A percentile compares a stretch with the other conserved stretches of the same genome.
phyloP scores from a whole-genome alignment of 78 protist genomes.

The Creolimax fragrantissima region DNA sequence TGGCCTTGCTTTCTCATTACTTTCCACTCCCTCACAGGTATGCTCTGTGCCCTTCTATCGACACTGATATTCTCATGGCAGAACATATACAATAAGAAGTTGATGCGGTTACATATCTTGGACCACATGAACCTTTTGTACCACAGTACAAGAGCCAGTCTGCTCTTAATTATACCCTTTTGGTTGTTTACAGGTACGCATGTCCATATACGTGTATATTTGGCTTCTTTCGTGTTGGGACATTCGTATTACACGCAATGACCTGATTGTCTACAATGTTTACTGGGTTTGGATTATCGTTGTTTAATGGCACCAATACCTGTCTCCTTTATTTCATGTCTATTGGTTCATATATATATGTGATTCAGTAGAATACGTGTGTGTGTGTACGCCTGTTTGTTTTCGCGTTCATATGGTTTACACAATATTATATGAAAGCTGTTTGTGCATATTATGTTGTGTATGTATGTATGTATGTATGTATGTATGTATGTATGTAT shows the following conservation, averaged over 20 bases:
- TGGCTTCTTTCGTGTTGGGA: too few relatives aligned
- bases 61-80: slow-evolving; percentile 11
- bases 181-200: slow-evolving; percentile 3
- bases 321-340: not conserved
- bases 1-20: too few relatives aligned
- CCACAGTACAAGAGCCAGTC: not conserved
- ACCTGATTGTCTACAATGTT: too few relatives aligned
- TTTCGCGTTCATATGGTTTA: not conserved
- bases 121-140: slow-evolving; percentile 7
- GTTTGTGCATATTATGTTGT: not conserved
- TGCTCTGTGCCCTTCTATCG: slow-evolving; percentile 4
- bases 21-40: not conserved
- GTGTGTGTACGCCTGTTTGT: not conserved
- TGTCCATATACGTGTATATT: too few relatives aligned
- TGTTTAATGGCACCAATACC: too few relatives aligned
- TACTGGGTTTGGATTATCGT: too few relatives aligned
- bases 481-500: not conserved
- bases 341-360: not conserved
- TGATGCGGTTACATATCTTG: not conserved
- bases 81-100: slow-evolving; percentile 21
- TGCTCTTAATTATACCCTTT: not conserved
- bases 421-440: not conserved
- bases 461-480: not conserved
- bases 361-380: not conserved
- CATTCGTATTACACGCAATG: too few relatives aligned